Conservation (phyloP, 768 basidiomycete species). For the Termitomyces sp. region DNA sequence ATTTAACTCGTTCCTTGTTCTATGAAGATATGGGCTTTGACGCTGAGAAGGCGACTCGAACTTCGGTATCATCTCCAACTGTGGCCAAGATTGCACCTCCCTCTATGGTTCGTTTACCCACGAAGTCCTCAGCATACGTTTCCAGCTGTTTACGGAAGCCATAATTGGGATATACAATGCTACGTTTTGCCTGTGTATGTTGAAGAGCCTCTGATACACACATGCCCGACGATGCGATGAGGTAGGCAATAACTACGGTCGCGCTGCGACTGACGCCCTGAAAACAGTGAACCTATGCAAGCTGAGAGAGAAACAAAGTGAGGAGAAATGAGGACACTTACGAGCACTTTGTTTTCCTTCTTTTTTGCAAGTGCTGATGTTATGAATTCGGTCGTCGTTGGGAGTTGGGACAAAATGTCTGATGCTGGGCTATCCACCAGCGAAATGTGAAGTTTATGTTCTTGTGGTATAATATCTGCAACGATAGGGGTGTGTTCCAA, state of each 20-base stretch:
- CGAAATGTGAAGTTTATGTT: slow-evolving; percentile 42
- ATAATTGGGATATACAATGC: slow-evolving; percentile 58
- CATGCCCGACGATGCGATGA: slow-evolving; percentile 51
- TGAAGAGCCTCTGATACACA: slow-evolving; percentile 45
- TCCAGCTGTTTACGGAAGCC: slow-evolving; percentile 61
- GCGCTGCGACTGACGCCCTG: slow-evolving; percentile 74
- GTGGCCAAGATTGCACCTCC: slow-evolving; percentile 4
- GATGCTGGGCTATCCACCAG: slow-evolving; percentile 23
- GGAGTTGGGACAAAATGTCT: slow-evolving; percentile 28
- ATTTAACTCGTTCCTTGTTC: neutral
- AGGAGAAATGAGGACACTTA: slow-evolving; percentile 13
- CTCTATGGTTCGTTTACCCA: slow-evolving; percentile 9
- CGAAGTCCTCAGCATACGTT: slow-evolving; percentile 25
- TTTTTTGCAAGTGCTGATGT: slow-evolving; percentile 24
- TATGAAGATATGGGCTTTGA: neutral
- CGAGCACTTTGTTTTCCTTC: slow-evolving; percentile 31
- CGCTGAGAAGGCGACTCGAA: slow-evolving; percentile 12
- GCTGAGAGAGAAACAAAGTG: neutral
- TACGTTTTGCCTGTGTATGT: slow-evolving; percentile 49
- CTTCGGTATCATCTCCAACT: slow-evolving; percentile 18
- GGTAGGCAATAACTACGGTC: slow-evolving; percentile 71
- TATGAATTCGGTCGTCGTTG: slow-evolving; percentile 32
- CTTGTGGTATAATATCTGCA: slow-evolving; percentile 36
- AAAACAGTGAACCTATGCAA: slow-evolving; percentile 66
- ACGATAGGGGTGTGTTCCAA: slow-evolving; percentile 45